Base-by-base conservation (phyloP, 306 rosid species). In the Cajanus cajan region DNA sequence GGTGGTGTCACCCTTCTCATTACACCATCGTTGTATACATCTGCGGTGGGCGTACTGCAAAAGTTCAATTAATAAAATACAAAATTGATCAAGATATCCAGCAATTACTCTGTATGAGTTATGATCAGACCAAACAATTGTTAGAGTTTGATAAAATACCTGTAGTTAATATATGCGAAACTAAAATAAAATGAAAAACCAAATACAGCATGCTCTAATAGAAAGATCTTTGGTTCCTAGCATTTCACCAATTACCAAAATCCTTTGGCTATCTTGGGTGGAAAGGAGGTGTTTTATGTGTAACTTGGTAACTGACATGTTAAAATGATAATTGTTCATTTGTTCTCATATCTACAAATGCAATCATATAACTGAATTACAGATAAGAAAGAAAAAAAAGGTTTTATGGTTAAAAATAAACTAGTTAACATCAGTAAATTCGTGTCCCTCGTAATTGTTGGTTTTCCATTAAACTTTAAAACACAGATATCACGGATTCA, bases 1-100 rank as follows among this genome's bases (percentile, higher is more conserved):
- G 18, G 82, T 71, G 40, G 94, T 93, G 83, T 96, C 90, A 36
- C 99, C 97, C 83, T 96, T 96, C 88, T 93, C 99, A 76, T 96
- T 88, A 68, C 99, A 96, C 99, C 99, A 96, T 77, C 89, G 82
- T 68, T 96, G 99, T 76, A 96, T 81, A 66, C 99, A 96, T 82
- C 87, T 88, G 34, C 98, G 89, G 87, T 96, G 99, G 4, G 98
- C 99, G 5, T 91, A 96, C 99, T 96, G 91, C 90, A 87, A 86
- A 82, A 15, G 72, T 16, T 52, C 52, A 76, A 44, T 51, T 22
- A 3, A 57, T 68, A 64, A 61, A 81, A 45, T 21, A 8, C 34
- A 80, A 76, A 71, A n/a, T 28, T 41, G 12, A 13, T 6, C 74
- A 70, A 64, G 40, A 31, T 63, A 82, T 51, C 45, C 40, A 50